These are phyloP conservation scores for Vanrija humicola DNA, from an alignment of 1,284 basidiomycete genomes.

Conservation along the genomic window DNA sequence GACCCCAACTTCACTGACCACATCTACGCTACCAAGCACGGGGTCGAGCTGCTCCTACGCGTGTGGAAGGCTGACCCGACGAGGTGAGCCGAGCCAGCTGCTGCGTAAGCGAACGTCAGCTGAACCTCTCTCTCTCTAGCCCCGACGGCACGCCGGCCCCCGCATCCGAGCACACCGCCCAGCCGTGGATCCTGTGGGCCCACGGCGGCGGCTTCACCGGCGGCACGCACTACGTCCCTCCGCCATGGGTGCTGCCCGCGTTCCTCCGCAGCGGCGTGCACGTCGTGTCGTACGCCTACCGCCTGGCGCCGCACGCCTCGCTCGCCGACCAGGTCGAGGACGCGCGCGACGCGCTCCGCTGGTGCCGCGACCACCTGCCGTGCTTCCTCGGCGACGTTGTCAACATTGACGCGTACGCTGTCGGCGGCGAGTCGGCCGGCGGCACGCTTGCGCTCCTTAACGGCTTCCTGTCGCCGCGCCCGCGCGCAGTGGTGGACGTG, in stretches of 20 bases:
- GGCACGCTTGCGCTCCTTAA: constrained; percentile 19
- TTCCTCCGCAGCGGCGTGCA: constrained; percentile 9
- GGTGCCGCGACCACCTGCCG: constrained; percentile 11
- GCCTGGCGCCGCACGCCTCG: constrained; percentile 12
- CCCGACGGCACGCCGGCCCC: neutral
- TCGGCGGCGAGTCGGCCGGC: constrained; percentile 34
- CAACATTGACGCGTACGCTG: constrained; percentile 21
- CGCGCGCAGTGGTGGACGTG: constrained; percentile 24
- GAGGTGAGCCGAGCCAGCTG: too few relatives aligned
- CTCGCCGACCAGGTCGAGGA: constrained; percentile 17
- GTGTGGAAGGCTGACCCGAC: constrained; percentile 13
- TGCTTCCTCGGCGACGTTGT: constrained; percentile 8
- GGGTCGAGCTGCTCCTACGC: constrained; percentile 24
- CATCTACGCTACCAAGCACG: constrained; percentile 21
- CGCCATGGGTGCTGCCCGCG: constrained; percentile 14
- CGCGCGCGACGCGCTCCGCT: constrained; percentile 10
- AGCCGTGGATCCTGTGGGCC: constrained; percentile 23
- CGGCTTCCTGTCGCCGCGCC: constrained; percentile 15
- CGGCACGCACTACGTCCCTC: constrained; percentile 19
- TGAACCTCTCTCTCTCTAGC: neutral
- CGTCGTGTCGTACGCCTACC: constrained; percentile 17
- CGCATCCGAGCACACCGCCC: neutral
- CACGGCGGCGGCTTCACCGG: constrained; percentile 28
- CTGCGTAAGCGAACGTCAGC: too few relatives aligned
- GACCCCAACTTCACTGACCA: constrained; percentile 22